These are phyloP conservation scores for Flaveria sonorensis DNA, from an alignment of 129 eudicot genomes.

Conservation along the genomic window DNA sequence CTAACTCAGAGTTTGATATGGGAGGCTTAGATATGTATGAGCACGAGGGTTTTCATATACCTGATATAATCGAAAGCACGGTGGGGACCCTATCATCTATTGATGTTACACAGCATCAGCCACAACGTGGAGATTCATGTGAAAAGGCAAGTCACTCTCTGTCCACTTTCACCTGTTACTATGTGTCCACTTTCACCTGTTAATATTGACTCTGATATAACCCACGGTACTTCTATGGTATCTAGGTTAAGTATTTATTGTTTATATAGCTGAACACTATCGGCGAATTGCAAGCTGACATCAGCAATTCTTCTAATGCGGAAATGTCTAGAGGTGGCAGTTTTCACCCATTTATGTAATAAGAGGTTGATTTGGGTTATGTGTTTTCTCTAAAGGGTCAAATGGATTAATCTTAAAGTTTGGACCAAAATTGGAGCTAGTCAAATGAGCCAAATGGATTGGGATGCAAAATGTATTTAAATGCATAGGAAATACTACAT, in stretches of 20 bases:
- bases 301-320: background rate
- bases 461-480: background rate
- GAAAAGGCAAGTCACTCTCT: conserved; percentile 56
- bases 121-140: conserved; percentile 67
- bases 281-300: background rate
- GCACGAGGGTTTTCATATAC: conserved; percentile 60
- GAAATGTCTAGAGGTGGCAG: conserved; percentile 6
- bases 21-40: conserved; percentile 69
- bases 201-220: conserved; percentile 4
- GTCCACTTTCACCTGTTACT: conserved; percentile 10
- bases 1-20: conserved; percentile 65
- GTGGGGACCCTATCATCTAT: conserved; percentile 62
- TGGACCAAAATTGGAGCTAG: background rate
- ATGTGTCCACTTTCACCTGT: conserved; percentile 6
- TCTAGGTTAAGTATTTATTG: background rate
- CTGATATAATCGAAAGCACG: conserved; percentile 94
- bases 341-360: background rate
- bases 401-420: background rate
- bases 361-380: background rate
- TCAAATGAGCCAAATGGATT: background rate
- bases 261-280: conserved; percentile 11
- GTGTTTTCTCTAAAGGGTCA: background rate
- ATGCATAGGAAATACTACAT: conserved; percentile 5
- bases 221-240: background rate
- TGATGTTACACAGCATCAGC: conserved; percentile 70